These are phyloP conservation scores for Zygosaccharomyces sapae DNA, from an alignment of 1,139 yeast genomes.

Conservation along the genomic window DNA sequence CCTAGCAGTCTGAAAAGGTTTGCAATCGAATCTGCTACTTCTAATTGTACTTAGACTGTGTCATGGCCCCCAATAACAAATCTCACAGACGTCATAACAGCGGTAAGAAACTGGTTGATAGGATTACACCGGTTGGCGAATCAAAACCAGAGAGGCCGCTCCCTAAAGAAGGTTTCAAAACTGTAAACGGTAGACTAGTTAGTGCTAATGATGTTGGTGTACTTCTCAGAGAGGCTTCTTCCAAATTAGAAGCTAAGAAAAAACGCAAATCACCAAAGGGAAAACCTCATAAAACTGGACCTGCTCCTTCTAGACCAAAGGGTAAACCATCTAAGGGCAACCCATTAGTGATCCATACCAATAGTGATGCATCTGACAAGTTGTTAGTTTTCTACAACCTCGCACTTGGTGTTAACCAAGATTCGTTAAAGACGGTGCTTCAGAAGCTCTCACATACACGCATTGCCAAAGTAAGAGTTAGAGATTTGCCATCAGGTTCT, in stretches of 20 bases:
- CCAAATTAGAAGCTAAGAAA: constrained; percentile 13
- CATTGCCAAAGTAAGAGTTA: constrained; percentile 23
- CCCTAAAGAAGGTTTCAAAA: constrained; percentile 20
- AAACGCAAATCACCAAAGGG: constrained; percentile 2
- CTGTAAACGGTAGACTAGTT: constrained; percentile 30
- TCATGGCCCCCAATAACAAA: background rate
- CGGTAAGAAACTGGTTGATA: constrained; percentile 14
- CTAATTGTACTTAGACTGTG: background rate
- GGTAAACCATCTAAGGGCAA: constrained; percentile 9
- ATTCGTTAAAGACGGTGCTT: constrained; percentile 22
- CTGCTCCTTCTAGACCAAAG: background rate
- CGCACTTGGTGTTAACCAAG: constrained; percentile 28
- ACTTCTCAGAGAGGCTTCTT: constrained; percentile 24
- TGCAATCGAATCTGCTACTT: background rate
- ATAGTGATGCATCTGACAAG: constrained; percentile 12
- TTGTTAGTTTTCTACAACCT: constrained; percentile 27
- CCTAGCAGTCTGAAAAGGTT: background rate
- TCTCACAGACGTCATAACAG: constrained; percentile 4
- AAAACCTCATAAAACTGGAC: background rate
- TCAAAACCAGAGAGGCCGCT: constrained; percentile 7
- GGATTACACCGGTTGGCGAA: constrained; percentile 11
- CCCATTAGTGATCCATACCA: constrained; percentile 25
- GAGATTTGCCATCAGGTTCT: constrained; percentile 33
- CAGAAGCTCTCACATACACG: constrained; percentile 22
- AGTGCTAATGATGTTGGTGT: constrained; percentile 28